Base-by-base conservation (phyloP, 148 eudicot species). In the Selenicereus undatus region DNA sequence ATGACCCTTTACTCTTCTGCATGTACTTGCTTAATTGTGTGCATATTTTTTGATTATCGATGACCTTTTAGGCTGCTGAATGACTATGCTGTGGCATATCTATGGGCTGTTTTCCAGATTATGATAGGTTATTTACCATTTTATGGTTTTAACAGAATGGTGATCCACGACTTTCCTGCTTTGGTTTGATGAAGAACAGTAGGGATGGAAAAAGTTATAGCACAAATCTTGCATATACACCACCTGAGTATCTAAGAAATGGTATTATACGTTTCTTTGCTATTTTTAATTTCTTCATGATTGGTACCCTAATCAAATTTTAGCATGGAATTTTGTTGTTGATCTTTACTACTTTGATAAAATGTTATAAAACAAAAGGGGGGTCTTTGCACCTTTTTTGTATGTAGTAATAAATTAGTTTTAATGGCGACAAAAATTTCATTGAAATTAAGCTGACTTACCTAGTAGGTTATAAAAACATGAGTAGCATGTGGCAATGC, bases 151-250 rank as follows among this genome's bases (percentile, higher is more conserved):
- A 78, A 79, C 89, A 94, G 98, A 91, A 87, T 83, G 98, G 98
- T 22, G 98, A 92, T 88, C 98, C 98, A 52, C 91, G 97, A 79
- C 93, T 94, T 83, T 94, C 98, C 22, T 94, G 98, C 88, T 94
- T 94, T 88, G 98, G 98, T 64, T 78, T 94, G 87, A 94, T 94
- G 95, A 94, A 94, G 84, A 94, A 93, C 84, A 94, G 98, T 83
- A 91, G 95, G 76, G 98, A 94, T 79, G 98, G 98, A 66, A 92
- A 94, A 90, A 91, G 98, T 81, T 94, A 94, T 54, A 94, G 98
- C 89, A 94, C 98, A 75, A 94, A 94, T 88, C 98, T 94, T 84
- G 97, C 98, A 16, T 94, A 94, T 79, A 91, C 97, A 30, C 98
- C 98, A 79, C 98, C 98, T 0, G 98, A 94, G 88, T 94, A 92